Evolutionary conservation across 148 eudicot genomes (phyloP), one percentile per base, ranked within the genome.

Genomic region (Fagopyrum homotropicum): DNA sequence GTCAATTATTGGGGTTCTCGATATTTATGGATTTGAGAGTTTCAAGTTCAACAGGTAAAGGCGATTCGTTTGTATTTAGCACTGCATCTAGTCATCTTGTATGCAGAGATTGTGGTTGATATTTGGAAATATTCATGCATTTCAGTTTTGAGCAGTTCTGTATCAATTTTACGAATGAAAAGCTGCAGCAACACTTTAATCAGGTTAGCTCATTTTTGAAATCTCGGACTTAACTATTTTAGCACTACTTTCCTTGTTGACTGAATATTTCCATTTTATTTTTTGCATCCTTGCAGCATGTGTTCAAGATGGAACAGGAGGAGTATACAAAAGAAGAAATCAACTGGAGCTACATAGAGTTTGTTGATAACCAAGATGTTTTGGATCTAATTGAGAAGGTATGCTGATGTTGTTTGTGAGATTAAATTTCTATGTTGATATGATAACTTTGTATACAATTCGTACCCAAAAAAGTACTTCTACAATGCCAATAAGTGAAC

Each of bases 281-380:
- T 22, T 22, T 22, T 80, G 56, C 55, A 17, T 77, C 79, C 19
- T 84, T 90, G 85, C 97, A 96, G 99, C 99, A 96, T 82, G 99
- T 96, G 59, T 96, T 96, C 78, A 96, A 96, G 86, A 96, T 88
- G 99, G 99, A 96, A 84, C 99, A 96, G 83, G 99, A 96, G 84
- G 98, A 96, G 75, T 96, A 96, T 79, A 92, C 97, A 76, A 96
- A 88, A 80, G 99, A 96, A 84, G 83, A 91, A 82, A 96, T 96
- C 77, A 82, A 89, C 72, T 96, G 99, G 99, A 92, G 99, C 77
- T 96, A 92, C 86, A 96, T 96, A 77, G 98, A 96, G 77, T 96
- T 92, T 79, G 99, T 96, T 72, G 98, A 96, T 80, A 96, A 96
- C 79, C 98, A 96, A 83, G 99, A 92, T 85, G 90, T 96, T 72